These are phyloP conservation scores for Lizanozyma gosingica DNA, from an alignment of 1,139 yeast species.

Conservation along the genomic window DNA sequence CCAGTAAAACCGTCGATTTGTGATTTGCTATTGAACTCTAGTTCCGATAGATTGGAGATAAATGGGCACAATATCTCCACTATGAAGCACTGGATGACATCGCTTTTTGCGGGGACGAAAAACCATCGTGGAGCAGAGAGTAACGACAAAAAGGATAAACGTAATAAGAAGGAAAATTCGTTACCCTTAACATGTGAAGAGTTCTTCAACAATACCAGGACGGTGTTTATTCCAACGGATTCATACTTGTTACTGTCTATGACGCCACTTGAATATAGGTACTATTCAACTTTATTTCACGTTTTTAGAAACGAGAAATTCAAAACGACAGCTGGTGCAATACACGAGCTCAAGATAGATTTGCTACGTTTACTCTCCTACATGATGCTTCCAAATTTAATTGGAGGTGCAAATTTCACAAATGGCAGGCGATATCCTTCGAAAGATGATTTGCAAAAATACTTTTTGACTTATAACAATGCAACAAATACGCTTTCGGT, in stretches of 20 bases:
- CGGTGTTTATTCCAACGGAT: conserved; percentile 31
- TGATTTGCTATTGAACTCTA: conserved; percentile 21
- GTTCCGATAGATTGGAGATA: conserved; percentile 4
- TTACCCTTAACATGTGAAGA: conserved; percentile 21
- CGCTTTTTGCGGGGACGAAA: conserved; percentile 16
- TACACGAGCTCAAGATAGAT: conserved; percentile 16
- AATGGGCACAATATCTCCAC: conserved; percentile 18
- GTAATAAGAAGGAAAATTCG: conserved; percentile 7
- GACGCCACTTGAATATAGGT: conserved; percentile 17
- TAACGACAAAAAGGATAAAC: conserved; percentile 4
- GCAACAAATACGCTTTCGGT: conserved; percentile 4
- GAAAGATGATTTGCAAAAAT: neutral
- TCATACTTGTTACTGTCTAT: conserved; percentile 17
- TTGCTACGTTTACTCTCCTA: conserved; percentile 21
- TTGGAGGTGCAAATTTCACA: conserved; percentile 28
- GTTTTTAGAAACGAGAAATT: conserved; percentile 13
- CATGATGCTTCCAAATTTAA: conserved; percentile 18
- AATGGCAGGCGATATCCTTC: neutral
- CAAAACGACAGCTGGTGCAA: conserved; percentile 24
- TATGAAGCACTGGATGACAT: conserved; percentile 21
- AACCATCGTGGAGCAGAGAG: neutral
- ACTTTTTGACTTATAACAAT: neutral
- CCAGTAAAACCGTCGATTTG: conserved; percentile 36
- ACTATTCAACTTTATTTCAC: conserved; percentile 23
- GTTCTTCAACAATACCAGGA: conserved; percentile 18